These are phyloP conservation scores for Nidula microcarpa DNA, from an alignment of 768 basidiomycete genomes.

Conservation along the genomic window DNA sequence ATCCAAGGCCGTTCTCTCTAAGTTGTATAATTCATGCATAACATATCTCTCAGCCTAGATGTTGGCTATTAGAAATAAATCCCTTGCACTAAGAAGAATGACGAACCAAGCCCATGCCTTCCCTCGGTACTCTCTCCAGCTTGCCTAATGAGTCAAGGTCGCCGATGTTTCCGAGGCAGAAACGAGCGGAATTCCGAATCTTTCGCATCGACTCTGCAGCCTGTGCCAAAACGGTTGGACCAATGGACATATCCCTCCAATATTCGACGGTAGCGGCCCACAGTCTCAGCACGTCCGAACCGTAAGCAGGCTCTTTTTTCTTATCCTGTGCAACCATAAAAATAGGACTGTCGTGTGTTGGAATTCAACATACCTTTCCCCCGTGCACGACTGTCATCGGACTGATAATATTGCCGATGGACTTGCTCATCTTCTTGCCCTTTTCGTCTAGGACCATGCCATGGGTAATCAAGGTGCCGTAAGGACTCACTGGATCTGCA, in stretches of 20 bases:
- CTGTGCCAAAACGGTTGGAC: constrained; percentile 72
- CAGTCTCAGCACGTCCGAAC: constrained; percentile 80
- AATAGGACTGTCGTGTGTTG: neutral
- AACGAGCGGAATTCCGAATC: constrained; percentile 82
- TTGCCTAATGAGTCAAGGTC: constrained; percentile 22
- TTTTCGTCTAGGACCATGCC: constrained; percentile 93
- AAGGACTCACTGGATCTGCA: constrained; percentile 46
- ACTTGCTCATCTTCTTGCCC: constrained; percentile 98
- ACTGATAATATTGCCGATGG: constrained; percentile 85
- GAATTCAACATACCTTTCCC: constrained; percentile 50
- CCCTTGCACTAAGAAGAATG: neutral
- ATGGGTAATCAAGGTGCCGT: constrained; percentile 83
- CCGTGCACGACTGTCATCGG: constrained; percentile 81
- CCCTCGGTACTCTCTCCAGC: constrained; percentile 33
- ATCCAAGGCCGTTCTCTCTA: constrained; percentile 65
- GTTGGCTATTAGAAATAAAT: neutral
- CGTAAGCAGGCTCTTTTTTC: constrained; percentile 75
- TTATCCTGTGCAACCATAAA: constrained; percentile 40
- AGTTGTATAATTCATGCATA: constrained; percentile 74
- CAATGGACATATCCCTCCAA: constrained; percentile 84
- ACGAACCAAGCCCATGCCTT: constrained; percentile 64
- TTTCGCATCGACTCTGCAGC: constrained; percentile 75
- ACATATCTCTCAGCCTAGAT: constrained; percentile 78
- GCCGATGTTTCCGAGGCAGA: constrained; percentile 78
- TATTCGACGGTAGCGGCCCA: constrained; percentile 94